phyloP scores from a whole-genome alignment of 805 yeast species.

The Lipomyces spencermartinsiae region DNA sequence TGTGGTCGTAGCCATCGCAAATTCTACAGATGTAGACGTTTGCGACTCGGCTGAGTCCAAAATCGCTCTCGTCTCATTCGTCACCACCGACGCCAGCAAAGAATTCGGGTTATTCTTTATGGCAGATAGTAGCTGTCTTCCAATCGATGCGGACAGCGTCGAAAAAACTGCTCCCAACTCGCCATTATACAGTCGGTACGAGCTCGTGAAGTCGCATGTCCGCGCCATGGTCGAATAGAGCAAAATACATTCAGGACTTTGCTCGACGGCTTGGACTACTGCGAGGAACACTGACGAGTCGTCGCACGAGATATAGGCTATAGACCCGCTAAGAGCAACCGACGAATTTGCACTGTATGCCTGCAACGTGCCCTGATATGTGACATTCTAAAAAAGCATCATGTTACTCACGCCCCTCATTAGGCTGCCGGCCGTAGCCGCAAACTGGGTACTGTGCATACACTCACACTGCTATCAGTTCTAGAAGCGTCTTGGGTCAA shows the following conservation, averaged over 20 bases:
- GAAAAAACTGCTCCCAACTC: slow-evolving; percentile 35
- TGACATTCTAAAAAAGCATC: slow-evolving; percentile 19
- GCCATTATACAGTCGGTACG: slow-evolving; percentile 23
- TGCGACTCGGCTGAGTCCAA: slow-evolving; percentile 4
- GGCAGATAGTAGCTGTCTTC: slow-evolving; percentile 17
- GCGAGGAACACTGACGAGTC: slow-evolving; percentile 25
- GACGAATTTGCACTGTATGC: slow-evolving; percentile 27
- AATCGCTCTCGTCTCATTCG: slow-evolving; percentile 26
- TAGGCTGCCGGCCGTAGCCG: too few species aligned
- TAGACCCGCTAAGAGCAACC: slow-evolving; percentile 14
- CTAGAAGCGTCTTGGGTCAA: slow-evolving; percentile 31
- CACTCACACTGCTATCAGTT: slow-evolving; percentile 18
- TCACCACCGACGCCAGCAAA: slow-evolving; percentile 21
- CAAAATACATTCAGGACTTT: slow-evolving; percentile 26
- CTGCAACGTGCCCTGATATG: slow-evolving; percentile 27
- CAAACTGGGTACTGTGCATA: not conserved
- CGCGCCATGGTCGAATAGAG: slow-evolving; percentile 25
- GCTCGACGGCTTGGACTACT: slow-evolving; percentile 22
- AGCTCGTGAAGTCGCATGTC: slow-evolving; percentile 23
- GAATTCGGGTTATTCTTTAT: slow-evolving; percentile 1
- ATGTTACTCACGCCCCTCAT: not conserved
- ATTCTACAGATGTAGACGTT: slow-evolving; percentile 6
- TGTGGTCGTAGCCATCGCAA: slow-evolving; percentile 1
- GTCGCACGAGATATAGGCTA: slow-evolving; percentile 37
- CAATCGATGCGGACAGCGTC: slow-evolving; percentile 22